Percentiles rank a stretch among this genome's conserved stretches.
phyloP scores from a whole-genome alignment of 1,284 basidiomycete genomes.

The Entoloma clypeatum region DNA sequence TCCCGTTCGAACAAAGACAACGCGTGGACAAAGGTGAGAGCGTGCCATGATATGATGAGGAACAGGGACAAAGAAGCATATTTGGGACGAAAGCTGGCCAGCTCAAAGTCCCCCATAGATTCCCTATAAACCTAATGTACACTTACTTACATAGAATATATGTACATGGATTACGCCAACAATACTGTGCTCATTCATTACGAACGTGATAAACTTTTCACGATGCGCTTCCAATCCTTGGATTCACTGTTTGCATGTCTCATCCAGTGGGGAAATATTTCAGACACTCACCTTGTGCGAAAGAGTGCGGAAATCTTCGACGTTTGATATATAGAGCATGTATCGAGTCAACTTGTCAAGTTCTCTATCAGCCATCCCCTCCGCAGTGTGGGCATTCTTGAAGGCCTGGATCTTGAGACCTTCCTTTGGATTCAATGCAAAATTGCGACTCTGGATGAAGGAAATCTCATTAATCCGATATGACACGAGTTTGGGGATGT shows the following conservation, averaged over 20 bases:
- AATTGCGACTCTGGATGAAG: conserved; percentile 65
- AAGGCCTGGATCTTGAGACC: conserved; percentile 83
- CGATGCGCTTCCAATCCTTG: conserved; percentile 34
- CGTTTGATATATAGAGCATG: conserved; percentile 53
- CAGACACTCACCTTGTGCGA: conserved; percentile 51
- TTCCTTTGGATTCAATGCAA: conserved; percentile 81
- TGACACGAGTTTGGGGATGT: not conserved
- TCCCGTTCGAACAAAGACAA: too few relatives aligned
- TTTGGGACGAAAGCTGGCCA: too few relatives aligned
- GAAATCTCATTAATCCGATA: conserved; percentile 2
- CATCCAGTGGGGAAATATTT: conserved; percentile 7
- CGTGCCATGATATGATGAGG: too few relatives aligned
- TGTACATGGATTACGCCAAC: conserved; percentile 5
- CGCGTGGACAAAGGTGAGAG: too few relatives aligned
- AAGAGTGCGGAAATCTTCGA: conserved; percentile 52
- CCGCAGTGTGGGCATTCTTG: conserved; percentile 67
- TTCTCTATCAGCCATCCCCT: conserved; percentile 62
- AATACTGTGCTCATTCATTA: conserved; percentile 3
- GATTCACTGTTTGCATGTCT: conserved; percentile 9
- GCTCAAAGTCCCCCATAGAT: too few relatives aligned
- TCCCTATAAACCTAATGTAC: too few relatives aligned
- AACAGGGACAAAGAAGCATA: too few relatives aligned
- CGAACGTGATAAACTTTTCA: conserved; percentile 22
- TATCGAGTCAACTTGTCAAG: conserved; percentile 63
- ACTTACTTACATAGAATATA: too few relatives aligned